These are phyloP conservation scores for Soucietia sequanensis DNA, from an alignment of 805 yeast genomes.

Conservation along the genomic window DNA sequence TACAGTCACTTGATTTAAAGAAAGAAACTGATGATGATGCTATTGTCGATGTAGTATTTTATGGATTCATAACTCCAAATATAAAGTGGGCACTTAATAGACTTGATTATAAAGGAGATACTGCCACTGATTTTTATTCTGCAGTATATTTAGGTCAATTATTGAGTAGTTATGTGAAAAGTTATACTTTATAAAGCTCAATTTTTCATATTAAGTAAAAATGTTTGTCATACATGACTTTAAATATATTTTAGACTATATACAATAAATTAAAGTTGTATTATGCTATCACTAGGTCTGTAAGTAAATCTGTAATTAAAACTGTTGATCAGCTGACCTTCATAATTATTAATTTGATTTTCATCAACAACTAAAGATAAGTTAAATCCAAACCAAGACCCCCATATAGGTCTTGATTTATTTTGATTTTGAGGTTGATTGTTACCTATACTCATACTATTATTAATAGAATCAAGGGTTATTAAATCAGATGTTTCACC, in stretches of 20 bases:
- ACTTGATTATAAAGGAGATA: conserved; percentile 20
- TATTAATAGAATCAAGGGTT: too few species aligned
- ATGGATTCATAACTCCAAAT: conserved; percentile 62
- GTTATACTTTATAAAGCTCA: too few species aligned
- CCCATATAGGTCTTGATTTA: conserved; percentile 52
- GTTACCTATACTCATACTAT: not conserved
- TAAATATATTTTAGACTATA: conserved; percentile 1
- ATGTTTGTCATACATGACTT: not conserved
- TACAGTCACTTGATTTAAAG: conserved; percentile 48
- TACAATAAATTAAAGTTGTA: conserved; percentile 16
- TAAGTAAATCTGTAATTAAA: conserved; percentile 67
- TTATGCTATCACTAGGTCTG: conserved; percentile 53
- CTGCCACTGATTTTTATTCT: conserved; percentile 25
- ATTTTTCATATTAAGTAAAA: too few species aligned
- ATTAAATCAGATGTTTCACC: conserved; percentile 64
- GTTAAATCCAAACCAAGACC: conserved; percentile 69
- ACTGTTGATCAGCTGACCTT: conserved; percentile 52
- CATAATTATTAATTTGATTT: conserved; percentile 28
- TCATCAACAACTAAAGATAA: conserved; percentile 62
- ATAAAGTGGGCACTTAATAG: conserved; percentile 30
- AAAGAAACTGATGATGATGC: conserved; percentile 21
- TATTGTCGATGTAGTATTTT: conserved; percentile 68
- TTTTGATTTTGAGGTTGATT: conserved; percentile 9
- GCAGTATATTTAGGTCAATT: conserved; percentile 31
- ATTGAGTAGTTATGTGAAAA: conserved; percentile 27